These are phyloP conservation scores for Glycine tomentella DNA, from an alignment of 306 rosid genomes.

Conservation along the genomic window DNA sequence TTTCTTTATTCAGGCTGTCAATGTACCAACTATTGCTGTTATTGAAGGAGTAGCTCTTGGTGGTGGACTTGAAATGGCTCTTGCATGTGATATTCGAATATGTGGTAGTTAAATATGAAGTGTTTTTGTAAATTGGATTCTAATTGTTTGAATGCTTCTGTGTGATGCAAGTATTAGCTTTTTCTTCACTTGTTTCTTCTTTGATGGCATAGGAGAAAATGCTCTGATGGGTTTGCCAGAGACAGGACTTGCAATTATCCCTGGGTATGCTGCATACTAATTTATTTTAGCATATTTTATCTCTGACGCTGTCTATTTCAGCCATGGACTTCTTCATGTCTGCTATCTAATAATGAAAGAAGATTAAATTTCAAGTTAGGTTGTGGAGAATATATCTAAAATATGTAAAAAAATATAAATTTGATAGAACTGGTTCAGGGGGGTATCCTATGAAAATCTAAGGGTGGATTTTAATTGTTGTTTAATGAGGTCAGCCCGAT, in stretches of 20 bases:
- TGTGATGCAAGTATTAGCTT: constrained; percentile 28
- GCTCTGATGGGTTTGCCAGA: constrained; percentile 89
- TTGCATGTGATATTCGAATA: constrained; percentile 93
- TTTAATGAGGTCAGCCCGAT: not conserved
- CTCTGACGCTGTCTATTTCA: constrained; percentile 18
- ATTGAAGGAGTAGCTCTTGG: constrained; percentile 96
- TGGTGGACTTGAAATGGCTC: constrained; percentile 97
- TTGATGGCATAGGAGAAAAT: constrained; percentile 69
- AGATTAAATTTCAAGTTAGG: constrained; percentile 21
- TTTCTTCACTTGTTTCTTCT: constrained; percentile 40
- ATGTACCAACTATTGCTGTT: constrained; percentile 82
- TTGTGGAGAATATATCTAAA: constrained; percentile 9
- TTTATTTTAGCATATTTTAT: constrained; percentile 22
- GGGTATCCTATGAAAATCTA: too few species aligned
- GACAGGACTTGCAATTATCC: constrained; percentile 97
- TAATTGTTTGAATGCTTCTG: constrained; percentile 33
- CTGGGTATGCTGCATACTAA: constrained; percentile 70
- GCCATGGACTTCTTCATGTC: constrained; percentile 11
- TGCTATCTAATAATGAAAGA: constrained; percentile 22
- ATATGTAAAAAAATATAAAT: constrained; percentile 19
- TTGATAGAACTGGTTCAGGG: too few species aligned
- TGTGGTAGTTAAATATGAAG: constrained; percentile 67
- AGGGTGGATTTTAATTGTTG: not conserved
- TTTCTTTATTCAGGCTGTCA: constrained; percentile 63
- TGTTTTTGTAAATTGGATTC: constrained; percentile 20